Evolutionary conservation across 352 stramenopile species (phyloP), one percentile per base, ranked within the genome.

Genomic region (Globisporangium nunn): DNA sequence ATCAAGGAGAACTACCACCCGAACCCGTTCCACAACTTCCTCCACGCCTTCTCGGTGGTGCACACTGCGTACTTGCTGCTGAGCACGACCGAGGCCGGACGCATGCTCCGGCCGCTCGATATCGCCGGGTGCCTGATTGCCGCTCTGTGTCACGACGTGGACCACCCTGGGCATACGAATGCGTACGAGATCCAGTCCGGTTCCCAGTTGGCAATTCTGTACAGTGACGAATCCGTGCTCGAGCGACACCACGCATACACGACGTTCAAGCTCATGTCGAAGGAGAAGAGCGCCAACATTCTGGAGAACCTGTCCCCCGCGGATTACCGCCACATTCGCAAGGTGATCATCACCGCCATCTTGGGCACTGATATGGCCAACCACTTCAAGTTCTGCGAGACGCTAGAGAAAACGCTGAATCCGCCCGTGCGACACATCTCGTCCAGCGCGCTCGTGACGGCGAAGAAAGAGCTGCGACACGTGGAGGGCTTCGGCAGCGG

Each of bases 1-100:
- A 82, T 90, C 57, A 88, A 89, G 54, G 80, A 88, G 18, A 76
- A 88, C 47, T 94, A 94, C 63, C 84, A 92, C 62, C 81, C 81
- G 41, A 94, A 94, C 58, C 84, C 89, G 47, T 97, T 96, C 64
- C 88, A 97, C 72, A 96, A 96, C 74, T 97, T 93, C 60, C 49
- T 88, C 59, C 91, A 97, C 63, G 91, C 83, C 14, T 85, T 96
- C 54, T 90, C 84, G 2, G 88, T 96, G 30, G 74, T 96, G 31
- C 89, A 97, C 67, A 72, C 85, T 28, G 68, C 72, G 6, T 97
- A 96, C 56, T 56, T 92, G 28, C 71, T 97, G 48, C 62, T 97
- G 15, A 88, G 74, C 28, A 95, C 82, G 5, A 90, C 71, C 0
- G 69, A 82, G 31, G 83, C 78, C 2, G 50, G 59, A 0, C 72